phyloP scores from a whole-genome alignment of 768 basidiomycete genomes.

The Lentinula detonsa region DNA sequence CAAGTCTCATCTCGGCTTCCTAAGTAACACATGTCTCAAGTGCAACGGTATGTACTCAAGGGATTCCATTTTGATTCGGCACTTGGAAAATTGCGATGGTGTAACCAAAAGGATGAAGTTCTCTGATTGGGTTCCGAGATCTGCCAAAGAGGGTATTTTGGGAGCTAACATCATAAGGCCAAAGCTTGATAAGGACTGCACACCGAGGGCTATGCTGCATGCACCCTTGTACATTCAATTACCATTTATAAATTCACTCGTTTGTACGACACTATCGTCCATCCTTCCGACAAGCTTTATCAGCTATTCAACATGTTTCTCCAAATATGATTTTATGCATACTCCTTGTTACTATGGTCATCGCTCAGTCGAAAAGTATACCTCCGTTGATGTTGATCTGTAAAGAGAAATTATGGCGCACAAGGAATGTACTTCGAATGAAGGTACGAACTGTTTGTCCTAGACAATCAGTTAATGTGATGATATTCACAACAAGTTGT shows the following conservation, averaged over 20 bases:
- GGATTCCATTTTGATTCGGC: background rate
- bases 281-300: no score
- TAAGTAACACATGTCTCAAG: background rate
- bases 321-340: no score
- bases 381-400: slow-evolving; percentile 11
- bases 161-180: background rate
- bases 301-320: no score
- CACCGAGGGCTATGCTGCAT: no score
- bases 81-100: background rate
- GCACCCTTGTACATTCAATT: no score
- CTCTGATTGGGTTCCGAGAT: background rate
- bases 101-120: background rate
- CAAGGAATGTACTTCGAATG: background rate
- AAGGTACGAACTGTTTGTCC: background rate
- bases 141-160: background rate
- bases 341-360: no score
- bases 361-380: slow-evolving; percentile 9
- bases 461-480: background rate
- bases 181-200: background rate
- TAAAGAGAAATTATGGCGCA: background rate
- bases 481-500: no score
- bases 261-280: no score
- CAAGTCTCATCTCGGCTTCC: background rate
- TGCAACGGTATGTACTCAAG: background rate
- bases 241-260: no score